Evolutionary conservation across 495 filamentous ascomycete species (phyloP).

Genomic region (Melanomma pulvis-pyrius): DNA sequence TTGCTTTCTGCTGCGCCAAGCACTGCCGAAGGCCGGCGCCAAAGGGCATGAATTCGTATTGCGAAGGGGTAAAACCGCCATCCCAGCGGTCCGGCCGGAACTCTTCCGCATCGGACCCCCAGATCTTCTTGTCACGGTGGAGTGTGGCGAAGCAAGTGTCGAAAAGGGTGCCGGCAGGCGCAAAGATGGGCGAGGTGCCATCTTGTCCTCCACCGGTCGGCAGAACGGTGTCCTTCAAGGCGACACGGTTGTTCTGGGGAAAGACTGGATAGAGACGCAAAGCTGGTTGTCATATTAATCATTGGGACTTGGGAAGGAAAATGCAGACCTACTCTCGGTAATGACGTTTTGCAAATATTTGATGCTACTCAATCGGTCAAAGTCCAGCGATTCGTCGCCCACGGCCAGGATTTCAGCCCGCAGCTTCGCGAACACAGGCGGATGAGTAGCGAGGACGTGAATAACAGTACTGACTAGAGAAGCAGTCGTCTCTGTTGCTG

Average conservation of each 20-base stretch:
- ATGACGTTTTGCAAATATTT: slow-evolving; percentile 3
- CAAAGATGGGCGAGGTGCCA: neutral
- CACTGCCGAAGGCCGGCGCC: neutral
- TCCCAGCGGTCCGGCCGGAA: neutral
- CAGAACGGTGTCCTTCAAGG: neutral
- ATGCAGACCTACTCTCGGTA: neutral
- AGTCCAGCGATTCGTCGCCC: neutral
- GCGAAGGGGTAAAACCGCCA: neutral
- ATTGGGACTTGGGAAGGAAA: neutral
- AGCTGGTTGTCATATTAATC: neutral
- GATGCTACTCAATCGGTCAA: neutral
- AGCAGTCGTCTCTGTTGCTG: slow-evolving; percentile 2
- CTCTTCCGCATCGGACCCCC: neutral
- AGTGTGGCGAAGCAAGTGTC: neutral
- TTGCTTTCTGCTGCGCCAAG: neutral
- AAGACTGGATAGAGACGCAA: slow-evolving; percentile 14
- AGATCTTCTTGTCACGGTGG: slow-evolving; percentile 1
- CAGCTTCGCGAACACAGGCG: neutral
- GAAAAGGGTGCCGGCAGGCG: neutral
- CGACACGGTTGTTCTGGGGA: neutral
- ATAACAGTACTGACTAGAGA: neutral
- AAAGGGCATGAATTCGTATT: neutral
- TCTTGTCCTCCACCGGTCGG: neutral
- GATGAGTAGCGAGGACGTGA: neutral
- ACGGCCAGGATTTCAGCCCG: neutral